Percentiles rank a stretch among this genome's conserved stretches.
Conservation (phyloP, 805 yeast genomes). For the Myxozyma udenii region DNA sequence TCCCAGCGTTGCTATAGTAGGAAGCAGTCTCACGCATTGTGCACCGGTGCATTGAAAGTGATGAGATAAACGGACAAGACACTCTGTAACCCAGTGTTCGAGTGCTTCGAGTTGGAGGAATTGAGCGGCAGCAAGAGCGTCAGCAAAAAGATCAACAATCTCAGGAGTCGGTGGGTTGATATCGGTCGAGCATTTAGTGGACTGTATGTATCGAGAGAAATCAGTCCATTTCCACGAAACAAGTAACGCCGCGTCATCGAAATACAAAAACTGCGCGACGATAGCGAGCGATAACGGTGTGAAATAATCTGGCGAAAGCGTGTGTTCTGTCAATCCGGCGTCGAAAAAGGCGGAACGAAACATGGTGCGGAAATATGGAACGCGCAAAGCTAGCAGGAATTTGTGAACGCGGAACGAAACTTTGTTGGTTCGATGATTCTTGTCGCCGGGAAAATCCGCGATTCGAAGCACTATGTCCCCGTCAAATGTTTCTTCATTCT, state of each 20-base stretch:
- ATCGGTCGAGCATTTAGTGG: slow-evolving; percentile 22
- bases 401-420: slow-evolving; percentile 22
- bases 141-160: slow-evolving; percentile 23
- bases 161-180: slow-evolving; percentile 27
- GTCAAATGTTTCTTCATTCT: not conserved
- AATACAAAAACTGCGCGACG: slow-evolving; percentile 23
- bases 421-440: slow-evolving; percentile 2
- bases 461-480: slow-evolving; percentile 21
- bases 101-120: slow-evolving; percentile 26
- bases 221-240: slow-evolving; percentile 30
- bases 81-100: slow-evolving; percentile 21
- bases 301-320: slow-evolving; percentile 27
- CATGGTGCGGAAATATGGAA: slow-evolving; percentile 27
- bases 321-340: slow-evolving; percentile 17
- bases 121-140: slow-evolving; percentile 27
- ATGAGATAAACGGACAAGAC: slow-evolving; percentile 22
- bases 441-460: slow-evolving; percentile 5
- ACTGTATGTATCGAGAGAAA: slow-evolving; percentile 22
- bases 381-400: slow-evolving; percentile 24
- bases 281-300: slow-evolving; percentile 29
- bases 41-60: slow-evolving; percentile 23
- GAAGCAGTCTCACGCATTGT: slow-evolving; percentile 20
- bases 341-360: slow-evolving; percentile 28
- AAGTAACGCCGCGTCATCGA: slow-evolving; percentile 26
- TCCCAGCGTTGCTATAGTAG: slow-evolving; percentile 23